Conservation (phyloP, 2,329 filamentous ascomycete genomes). For the Phyllosticta citribraziliensis region DNA sequence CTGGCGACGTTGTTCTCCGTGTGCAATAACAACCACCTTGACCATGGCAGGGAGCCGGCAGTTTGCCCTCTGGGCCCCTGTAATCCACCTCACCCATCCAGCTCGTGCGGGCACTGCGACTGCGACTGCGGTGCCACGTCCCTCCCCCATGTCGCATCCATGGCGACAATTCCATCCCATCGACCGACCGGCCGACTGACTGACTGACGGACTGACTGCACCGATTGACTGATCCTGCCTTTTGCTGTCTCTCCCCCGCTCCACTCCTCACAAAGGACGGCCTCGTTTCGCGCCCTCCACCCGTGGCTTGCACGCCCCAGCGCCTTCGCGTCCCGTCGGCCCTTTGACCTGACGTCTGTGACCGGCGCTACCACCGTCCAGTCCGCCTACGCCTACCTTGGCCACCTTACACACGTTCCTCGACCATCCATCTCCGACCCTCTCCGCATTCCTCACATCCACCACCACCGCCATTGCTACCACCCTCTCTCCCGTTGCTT, state of each 20-base stretch:
- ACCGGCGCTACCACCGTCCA: background rate
- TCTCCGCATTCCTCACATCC: slow-evolving; percentile 1
- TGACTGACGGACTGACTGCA: too few relatives aligned
- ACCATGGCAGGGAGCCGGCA: background rate
- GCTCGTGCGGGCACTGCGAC: background rate
- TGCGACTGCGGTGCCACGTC: background rate
- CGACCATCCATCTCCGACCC: background rate
- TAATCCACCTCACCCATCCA: background rate
- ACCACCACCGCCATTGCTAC: slow-evolving; percentile 4
- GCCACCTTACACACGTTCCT: background rate
- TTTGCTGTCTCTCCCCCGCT: background rate
- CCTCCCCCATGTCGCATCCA: background rate
- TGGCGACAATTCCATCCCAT: background rate
- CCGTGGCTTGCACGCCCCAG: background rate
- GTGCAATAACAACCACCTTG: too few relatives aligned
- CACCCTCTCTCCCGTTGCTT: slow-evolving; percentile 1
- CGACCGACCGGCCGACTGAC: background rate
- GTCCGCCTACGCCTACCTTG: background rate
- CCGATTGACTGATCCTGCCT: background rate
- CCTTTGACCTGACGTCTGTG: background rate
- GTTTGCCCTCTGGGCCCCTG: background rate
- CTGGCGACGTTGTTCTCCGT: too few relatives aligned
- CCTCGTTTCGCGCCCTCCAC: background rate
- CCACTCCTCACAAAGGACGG: background rate
- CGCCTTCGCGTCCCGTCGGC: background rate